A percentile compares a stretch with the other conserved stretches of the same genome.
Conservation (phyloP, 2,329 filamentous ascomycete genomes). For the Rosellinia necatrix region DNA sequence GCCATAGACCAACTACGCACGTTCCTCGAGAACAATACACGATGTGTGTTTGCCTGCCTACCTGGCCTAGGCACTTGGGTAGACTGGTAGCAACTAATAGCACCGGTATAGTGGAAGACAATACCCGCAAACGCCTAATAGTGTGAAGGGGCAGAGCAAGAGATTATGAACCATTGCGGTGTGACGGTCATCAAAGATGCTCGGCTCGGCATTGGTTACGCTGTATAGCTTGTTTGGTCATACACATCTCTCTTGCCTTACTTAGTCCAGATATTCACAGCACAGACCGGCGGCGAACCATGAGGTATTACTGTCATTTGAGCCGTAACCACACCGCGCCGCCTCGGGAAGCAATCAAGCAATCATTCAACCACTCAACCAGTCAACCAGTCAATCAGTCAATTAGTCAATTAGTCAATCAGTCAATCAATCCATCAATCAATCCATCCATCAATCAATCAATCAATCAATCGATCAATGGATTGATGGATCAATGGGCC, state of each 20-base stretch:
- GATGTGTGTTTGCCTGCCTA: too few species aligned
- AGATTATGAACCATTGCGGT: not conserved
- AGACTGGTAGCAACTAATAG: not conserved
- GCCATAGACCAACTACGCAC: too few species aligned
- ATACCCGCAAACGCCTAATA: constrained; percentile 1
- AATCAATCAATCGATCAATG: too few species aligned
- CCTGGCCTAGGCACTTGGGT: too few species aligned
- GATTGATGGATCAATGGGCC: too few species aligned
- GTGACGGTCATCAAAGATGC: constrained; percentile 1
- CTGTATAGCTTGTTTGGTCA: constrained; percentile 2
- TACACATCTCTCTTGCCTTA: too few species aligned
- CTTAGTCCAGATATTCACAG: too few species aligned
- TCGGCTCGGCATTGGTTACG: not conserved
- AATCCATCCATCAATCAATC: too few species aligned
- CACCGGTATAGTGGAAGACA: not conserved
- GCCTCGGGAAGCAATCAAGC: constrained; percentile 16
- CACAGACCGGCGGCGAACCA: constrained; percentile 10
- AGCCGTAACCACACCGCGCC: constrained; percentile 9
- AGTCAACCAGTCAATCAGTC: too few species aligned
- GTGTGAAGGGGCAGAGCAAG: not conserved
- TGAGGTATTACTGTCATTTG: not conserved
- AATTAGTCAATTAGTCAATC: too few species aligned
- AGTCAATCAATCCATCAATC: too few species aligned
- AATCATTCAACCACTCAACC: not conserved
- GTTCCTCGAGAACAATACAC: too few species aligned